Base-by-base conservation (phyloP, 371 early-diverging fungal species). In the Capniomyces stellatus region DNA sequence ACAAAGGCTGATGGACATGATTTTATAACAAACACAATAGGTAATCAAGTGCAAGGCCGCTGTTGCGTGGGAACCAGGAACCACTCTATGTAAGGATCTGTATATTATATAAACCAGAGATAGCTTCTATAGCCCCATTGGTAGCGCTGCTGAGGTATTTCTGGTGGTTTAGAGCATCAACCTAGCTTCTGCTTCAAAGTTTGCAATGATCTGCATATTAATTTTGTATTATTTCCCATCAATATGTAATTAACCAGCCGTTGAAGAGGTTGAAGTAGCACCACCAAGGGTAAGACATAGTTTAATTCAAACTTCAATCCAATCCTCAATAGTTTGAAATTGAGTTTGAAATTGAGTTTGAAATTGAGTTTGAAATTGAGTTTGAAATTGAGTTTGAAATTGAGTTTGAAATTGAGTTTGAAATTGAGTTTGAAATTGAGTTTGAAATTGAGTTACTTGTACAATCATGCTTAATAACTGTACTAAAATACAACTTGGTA, bases 21-120 rank as follows among this genome's bases (percentile, higher is more conserved):
- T 15, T 4, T 4, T 48, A 29, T 54, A 40, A 61, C n/a, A n/a
- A n/a, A n/a, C n/a, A n/a, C n/a, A n/a, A n/a, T n/a, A 76, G 73
- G 71, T 83, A 62, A 93, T 93, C 63, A 87, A 76, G 54, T 95
- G 96, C 75, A 82, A 83, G 61, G 96, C 96, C 56, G 96, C 96
- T 29, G 75, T 95, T 46, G 92, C 95, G 52, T 92, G 92, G 94
- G 89, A 82, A 55, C 79, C 95, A 52, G 77, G 75, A 51, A 80
- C 88, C 70, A 90, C 92, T 46, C 75, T 94, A 29, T 72, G 93
- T 91, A 81, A 63, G 82, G n/a, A n/a, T n/a, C n/a, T n/a, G n/a
- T n/a, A n/a, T n/a, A n/a, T n/a, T n/a, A n/a, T n/a, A n/a, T n/a
- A n/a, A n/a, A n/a, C n/a, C n/a, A n/a, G n/a, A n/a, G n/a, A n/a